phyloP scores from a whole-genome alignment of 2,329 filamentous ascomycete species.

The Microcyclospora pomicola region DNA sequence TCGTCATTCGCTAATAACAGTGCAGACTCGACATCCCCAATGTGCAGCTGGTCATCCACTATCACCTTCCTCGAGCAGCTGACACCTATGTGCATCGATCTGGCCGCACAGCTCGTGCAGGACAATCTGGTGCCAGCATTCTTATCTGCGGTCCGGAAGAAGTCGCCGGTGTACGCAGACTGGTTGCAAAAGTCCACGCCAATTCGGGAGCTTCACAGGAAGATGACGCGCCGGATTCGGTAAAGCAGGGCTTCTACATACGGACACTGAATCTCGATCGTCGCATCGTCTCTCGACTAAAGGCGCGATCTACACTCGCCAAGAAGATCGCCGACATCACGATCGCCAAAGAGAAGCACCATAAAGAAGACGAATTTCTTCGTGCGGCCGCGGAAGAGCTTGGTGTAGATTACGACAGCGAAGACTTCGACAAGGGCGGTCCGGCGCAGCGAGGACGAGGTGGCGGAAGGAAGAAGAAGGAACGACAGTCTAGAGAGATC shows the following conservation, averaged over 20 bases:
- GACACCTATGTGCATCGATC: constrained; percentile 94
- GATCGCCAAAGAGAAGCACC: constrained; percentile 76
- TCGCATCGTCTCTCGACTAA: constrained; percentile 60
- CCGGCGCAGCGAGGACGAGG: constrained; percentile 49
- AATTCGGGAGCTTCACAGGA: constrained; percentile 28
- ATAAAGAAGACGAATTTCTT: constrained; percentile 73
- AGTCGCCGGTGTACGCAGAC: constrained; percentile 65
- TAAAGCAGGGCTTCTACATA: constrained; percentile 48
- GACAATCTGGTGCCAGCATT: constrained; percentile 64
- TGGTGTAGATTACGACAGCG: constrained; percentile 84
- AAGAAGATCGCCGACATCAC: constrained; percentile 73
- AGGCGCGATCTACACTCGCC: constrained; percentile 63
- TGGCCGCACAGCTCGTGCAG: constrained; percentile 79
- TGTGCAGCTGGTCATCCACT: constrained; percentile 84
- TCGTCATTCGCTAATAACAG: too few species aligned
- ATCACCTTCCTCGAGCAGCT: constrained; percentile 82
- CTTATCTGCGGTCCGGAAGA: constrained; percentile 86
- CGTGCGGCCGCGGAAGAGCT: constrained; percentile 76
- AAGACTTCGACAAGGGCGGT: constrained; percentile 58
- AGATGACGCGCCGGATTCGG: constrained; percentile 34
- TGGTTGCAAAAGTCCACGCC: constrained; percentile 80
- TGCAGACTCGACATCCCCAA: constrained; percentile 70
- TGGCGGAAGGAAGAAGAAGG: constrained; percentile 58
- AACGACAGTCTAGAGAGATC: constrained; percentile 52
- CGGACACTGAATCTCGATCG: constrained; percentile 73